These are phyloP conservation scores for Trametopsis cervina DNA, from an alignment of 768 basidiomycete genomes.

Conservation along the genomic window DNA sequence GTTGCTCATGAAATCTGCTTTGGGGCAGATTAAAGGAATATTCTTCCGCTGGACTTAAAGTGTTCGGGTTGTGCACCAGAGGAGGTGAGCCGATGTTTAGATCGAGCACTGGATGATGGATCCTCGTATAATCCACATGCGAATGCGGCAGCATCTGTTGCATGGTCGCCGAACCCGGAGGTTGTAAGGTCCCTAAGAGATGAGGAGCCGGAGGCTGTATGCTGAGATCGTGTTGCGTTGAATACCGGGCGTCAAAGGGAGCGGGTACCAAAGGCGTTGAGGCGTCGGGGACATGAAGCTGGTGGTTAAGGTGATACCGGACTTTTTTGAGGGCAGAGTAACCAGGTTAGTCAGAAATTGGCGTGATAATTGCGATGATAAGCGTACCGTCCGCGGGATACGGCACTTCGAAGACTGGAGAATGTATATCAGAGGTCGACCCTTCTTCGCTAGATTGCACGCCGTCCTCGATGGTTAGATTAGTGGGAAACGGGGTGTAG, in stretches of 20 bases:
- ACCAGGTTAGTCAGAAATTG: constrained; percentile 16
- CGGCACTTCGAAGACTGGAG: constrained; percentile 58
- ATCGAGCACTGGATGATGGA: constrained; percentile 19
- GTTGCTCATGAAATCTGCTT: constrained; percentile 19
- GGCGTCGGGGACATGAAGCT: constrained; percentile 16
- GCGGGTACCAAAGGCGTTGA: constrained; percentile 14
- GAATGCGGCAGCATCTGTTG: constrained; percentile 19
- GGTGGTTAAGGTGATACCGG: constrained; percentile 50
- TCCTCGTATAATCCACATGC: constrained; percentile 17
- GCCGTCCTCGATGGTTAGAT: constrained; percentile 53
- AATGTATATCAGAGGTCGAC: constrained; percentile 54
- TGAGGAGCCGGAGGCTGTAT: constrained; percentile 21
- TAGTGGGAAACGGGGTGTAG: constrained; percentile 48
- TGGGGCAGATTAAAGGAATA: constrained; percentile 24
- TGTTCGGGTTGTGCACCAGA: constrained; percentile 15
- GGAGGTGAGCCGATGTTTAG: constrained; percentile 13
- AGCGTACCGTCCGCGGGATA: constrained; percentile 32
- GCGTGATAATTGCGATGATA: constrained; percentile 27
- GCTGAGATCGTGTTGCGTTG: constrained; percentile 14
- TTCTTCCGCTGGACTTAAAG: constrained; percentile 17
- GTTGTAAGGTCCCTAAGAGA: constrained; percentile 22
- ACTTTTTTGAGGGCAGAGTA: constrained; percentile 51
- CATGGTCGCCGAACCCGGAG: constrained; percentile 17
- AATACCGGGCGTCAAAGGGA: constrained; percentile 22
- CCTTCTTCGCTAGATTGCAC: constrained; percentile 70